phyloP scores from a whole-genome alignment of 208 protist genomes.

The Endotrypanum monterogeii region DNA sequence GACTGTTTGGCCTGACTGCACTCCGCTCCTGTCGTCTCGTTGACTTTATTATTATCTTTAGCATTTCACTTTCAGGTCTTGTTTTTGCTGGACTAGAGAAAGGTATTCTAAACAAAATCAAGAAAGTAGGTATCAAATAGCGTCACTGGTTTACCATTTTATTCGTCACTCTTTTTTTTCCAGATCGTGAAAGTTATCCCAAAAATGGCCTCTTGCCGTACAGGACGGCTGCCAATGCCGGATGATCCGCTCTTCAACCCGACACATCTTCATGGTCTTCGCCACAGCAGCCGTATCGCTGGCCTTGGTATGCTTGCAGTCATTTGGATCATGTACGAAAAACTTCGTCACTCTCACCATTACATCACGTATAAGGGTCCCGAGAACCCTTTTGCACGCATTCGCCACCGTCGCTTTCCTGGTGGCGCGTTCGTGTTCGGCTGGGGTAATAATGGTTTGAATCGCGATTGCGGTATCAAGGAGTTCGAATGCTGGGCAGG shows the following conservation, averaged over 20 bases:
- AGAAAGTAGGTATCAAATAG: not conserved
- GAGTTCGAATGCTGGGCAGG: constrained; percentile 91
- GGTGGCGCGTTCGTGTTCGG: constrained; percentile 80
- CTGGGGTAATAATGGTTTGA: constrained; percentile 91
- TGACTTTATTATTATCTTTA: too few species aligned
- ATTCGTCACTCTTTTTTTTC: too few species aligned
- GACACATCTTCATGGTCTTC: constrained; percentile 49
- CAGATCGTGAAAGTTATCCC: too few species aligned
- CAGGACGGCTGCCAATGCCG: constrained; percentile 80
- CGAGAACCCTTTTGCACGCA: constrained; percentile 80
- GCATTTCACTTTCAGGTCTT: too few species aligned
- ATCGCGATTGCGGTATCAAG: constrained; percentile 85
- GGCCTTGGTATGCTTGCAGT: constrained; percentile 61
- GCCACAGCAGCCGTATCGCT: constrained; percentile 63
- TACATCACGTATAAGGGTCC: constrained; percentile 86
- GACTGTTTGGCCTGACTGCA: too few species aligned
- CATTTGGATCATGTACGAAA: constrained; percentile 85
- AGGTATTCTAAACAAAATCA: not conserved
- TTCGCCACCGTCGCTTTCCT: constrained; percentile 78
- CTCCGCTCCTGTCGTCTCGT: too few species aligned
- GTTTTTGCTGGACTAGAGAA: too few species aligned
- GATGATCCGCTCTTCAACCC: constrained; percentile 78
- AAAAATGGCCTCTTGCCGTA: constrained; percentile 68
- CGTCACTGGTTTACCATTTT: too few species aligned
- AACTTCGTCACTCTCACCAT: constrained; percentile 75